These are phyloP conservation scores for Carpediemonas membranifera DNA, from an alignment of 78 protist species.

Conservation along the genomic window DNA sequence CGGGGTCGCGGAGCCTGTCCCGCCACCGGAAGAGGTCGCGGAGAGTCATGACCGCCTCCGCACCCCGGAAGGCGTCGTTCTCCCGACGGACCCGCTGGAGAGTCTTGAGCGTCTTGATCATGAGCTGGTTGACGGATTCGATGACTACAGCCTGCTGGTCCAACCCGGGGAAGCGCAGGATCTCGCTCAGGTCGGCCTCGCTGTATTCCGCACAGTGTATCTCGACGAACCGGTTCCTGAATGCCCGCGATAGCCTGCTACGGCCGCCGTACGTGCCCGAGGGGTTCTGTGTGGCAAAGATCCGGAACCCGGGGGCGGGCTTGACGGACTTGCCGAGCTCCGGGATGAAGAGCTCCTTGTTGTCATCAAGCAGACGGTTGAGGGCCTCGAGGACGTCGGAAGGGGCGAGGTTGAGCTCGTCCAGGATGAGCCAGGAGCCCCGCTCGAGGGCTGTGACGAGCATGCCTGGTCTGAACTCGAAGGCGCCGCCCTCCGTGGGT, in stretches of 20 bases:
- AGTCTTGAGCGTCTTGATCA: constrained; percentile 39
- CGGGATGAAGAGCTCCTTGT: constrained; percentile 90
- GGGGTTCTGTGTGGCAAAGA: constrained; percentile 99
- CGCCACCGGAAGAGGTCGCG: constrained; percentile 98
- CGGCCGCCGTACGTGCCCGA: constrained; percentile 98
- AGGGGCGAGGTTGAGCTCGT: constrained; percentile 99
- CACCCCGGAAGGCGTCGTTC: constrained; percentile 70
- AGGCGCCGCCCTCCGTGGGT: neutral
- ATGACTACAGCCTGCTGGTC: too few species aligned
- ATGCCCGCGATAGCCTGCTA: constrained; percentile 51
- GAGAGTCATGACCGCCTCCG: constrained; percentile 83
- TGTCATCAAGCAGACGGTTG: constrained; percentile 97
- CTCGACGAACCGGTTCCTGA: constrained; percentile 65
- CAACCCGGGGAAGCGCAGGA: too few species aligned
- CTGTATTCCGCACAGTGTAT: constrained; percentile 87
- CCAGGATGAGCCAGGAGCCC: constrained; percentile 96
- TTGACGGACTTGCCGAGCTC: constrained; percentile 70
- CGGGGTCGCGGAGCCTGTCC: constrained; percentile 35
- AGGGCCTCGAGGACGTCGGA: constrained; percentile 94
- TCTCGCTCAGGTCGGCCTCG: constrained; percentile 62
- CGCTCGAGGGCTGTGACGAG: constrained; percentile 14
- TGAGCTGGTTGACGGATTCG: too few species aligned
- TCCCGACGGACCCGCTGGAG: constrained; percentile 45
- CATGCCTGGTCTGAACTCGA: constrained; percentile 16
- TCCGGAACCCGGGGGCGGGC: constrained; percentile 88